Conservation (phyloP, 805 yeast genomes). For the Myxozyma nipponensis region DNA sequence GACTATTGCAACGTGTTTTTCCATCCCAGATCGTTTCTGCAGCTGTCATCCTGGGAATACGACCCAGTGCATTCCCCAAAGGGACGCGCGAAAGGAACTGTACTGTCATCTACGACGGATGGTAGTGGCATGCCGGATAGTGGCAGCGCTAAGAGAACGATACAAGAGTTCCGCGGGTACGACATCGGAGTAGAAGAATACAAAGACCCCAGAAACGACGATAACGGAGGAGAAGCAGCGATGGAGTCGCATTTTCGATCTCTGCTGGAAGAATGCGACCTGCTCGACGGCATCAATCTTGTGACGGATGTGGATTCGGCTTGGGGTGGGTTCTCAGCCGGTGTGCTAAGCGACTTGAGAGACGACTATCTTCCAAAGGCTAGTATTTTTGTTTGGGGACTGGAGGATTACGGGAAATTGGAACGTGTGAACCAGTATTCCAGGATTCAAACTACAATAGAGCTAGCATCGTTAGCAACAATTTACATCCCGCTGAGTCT, state of each 20-base stretch:
- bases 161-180: constrained; percentile 29
- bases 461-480: constrained; percentile 15
- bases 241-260: constrained; percentile 58
- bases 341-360: constrained; percentile 49
- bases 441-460: constrained; percentile 13
- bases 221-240: constrained; percentile 42
- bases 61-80: constrained; percentile 38
- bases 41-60: constrained; percentile 54
- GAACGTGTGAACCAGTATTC: constrained; percentile 8
- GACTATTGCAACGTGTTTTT: constrained; percentile 69
- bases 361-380: constrained; percentile 66
- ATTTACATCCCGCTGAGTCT: constrained; percentile 26
- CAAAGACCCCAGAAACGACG: constrained; percentile 37
- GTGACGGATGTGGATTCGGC: constrained; percentile 68
- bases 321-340: constrained; percentile 76
- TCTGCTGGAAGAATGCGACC: constrained; percentile 71
- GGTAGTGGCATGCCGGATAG: not conserved
- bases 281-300: constrained; percentile 64
- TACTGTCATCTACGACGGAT: not conserved
- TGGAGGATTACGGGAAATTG: constrained; percentile 30
- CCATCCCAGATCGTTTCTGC: constrained; percentile 56
- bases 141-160: not conserved
- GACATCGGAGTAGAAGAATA: constrained; percentile 63
- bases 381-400: constrained; percentile 47
- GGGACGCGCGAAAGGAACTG: constrained; percentile 37